These are phyloP conservation scores for Canavalia gladiata DNA, from an alignment of 306 rosid species.

Conservation along the genomic window DNA sequence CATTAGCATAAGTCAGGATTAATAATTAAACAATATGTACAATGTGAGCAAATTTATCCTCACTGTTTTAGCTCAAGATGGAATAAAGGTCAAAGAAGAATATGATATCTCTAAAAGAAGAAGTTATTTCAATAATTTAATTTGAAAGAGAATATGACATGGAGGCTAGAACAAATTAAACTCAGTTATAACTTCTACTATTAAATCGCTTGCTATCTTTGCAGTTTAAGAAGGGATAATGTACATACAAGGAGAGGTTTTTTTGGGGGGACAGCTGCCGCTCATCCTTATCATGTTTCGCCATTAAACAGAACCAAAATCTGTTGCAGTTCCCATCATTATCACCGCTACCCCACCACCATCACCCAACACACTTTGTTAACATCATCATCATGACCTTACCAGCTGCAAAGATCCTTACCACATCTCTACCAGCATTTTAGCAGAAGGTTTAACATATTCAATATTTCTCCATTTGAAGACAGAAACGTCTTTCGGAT, in stretches of 20 bases:
- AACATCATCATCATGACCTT: neutral
- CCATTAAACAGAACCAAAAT: neutral
- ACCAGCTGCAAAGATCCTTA: constrained; percentile 4
- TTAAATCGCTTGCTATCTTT: neutral
- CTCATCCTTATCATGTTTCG: neutral
- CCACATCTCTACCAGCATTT: neutral
- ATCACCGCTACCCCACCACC: neutral
- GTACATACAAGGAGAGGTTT: neutral
- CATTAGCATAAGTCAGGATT: neutral
- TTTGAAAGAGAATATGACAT: neutral
- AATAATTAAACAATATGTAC: neutral
- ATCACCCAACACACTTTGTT: neutral
- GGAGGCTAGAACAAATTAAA: neutral
- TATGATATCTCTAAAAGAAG: neutral
- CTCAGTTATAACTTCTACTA: neutral
- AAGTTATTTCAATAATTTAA: neutral
- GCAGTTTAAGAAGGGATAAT: neutral
- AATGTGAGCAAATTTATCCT: neutral
- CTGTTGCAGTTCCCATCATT: neutral
- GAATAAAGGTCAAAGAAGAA: constrained; percentile 6
- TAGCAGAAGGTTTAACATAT: constrained; percentile 6
- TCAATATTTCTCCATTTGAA: neutral
- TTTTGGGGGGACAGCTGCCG: neutral
- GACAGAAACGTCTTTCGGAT: neutral
- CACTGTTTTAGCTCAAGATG: neutral